phyloP scores from a whole-genome alignment of 2,329 filamentous ascomycete genomes.

The Zymoseptoria brevis region DNA sequence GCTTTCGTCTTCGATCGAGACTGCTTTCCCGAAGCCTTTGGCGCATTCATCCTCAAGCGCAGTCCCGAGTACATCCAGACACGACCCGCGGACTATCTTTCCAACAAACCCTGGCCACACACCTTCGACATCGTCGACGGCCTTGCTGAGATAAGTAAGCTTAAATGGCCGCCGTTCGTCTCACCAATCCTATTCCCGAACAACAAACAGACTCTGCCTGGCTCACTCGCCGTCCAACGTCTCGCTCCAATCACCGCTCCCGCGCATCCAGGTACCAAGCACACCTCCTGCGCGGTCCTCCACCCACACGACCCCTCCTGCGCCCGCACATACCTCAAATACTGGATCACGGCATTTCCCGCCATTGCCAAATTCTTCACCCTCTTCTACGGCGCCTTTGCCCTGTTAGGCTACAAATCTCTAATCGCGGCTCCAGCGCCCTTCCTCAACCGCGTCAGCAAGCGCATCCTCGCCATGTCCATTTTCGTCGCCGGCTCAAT shows the following conservation, averaged over 20 bases:
- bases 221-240: slow-evolving; percentile 47
- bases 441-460: slow-evolving; percentile 58
- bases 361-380: slow-evolving; percentile 69
- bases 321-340: slow-evolving; percentile 75
- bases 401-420: slow-evolving; percentile 59
- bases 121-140: slow-evolving; percentile 71
- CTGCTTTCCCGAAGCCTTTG: slow-evolving; percentile 49
- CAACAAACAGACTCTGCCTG: slow-evolving; percentile 47
- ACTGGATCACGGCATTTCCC: slow-evolving; percentile 79
- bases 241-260: slow-evolving; percentile 72
- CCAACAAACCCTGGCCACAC: slow-evolving; percentile 65
- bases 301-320: slow-evolving; percentile 86
- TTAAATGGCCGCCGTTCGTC: slow-evolving; percentile 80
- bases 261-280: slow-evolving; percentile 78
- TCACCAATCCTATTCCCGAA: slow-evolving; percentile 81
- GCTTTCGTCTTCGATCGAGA: slow-evolving; percentile 46
- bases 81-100: slow-evolving; percentile 63
- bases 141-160: slow-evolving; percentile 68
- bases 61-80: slow-evolving; percentile 72
- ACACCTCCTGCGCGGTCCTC: slow-evolving; percentile 79
- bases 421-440: slow-evolving; percentile 63
- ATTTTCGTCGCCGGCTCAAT: slow-evolving; percentile 76
- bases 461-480: slow-evolving; percentile 63
- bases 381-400: slow-evolving; percentile 62
- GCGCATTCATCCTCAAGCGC: slow-evolving; percentile 58